These are phyloP conservation scores for Pichia deserticola DNA, from an alignment of 805 yeast genomes.

Conservation along the genomic window DNA sequence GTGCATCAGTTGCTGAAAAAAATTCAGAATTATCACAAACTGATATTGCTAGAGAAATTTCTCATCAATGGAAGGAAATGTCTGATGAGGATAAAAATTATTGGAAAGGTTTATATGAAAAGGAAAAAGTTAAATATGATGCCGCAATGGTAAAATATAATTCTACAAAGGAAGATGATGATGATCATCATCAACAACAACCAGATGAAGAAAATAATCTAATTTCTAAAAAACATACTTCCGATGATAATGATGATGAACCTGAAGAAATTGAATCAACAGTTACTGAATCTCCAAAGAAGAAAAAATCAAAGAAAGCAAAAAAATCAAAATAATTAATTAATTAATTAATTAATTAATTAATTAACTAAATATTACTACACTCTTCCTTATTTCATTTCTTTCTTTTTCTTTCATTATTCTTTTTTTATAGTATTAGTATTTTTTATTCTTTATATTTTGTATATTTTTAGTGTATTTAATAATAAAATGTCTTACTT, in stretches of 20 bases:
- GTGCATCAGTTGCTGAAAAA: constrained; percentile 65
- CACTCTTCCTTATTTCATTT: not conserved
- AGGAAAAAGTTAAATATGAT: constrained; percentile 33
- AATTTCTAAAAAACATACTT: not conserved
- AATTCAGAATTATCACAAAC: constrained; percentile 65
- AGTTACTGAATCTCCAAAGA: constrained; percentile 36
- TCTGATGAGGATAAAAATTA: constrained; percentile 60
- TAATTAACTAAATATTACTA: not conserved
- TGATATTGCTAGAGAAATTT: constrained; percentile 73
- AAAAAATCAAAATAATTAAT: not conserved
- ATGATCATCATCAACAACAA: not conserved
- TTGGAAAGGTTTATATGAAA: constrained; percentile 58
- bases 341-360: no score
- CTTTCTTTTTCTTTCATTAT: no score
- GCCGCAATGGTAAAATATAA: constrained; percentile 26
- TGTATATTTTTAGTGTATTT: no score
- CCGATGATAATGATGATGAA: not conserved
- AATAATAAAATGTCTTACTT: not conserved
- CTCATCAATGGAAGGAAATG: constrained; percentile 71
- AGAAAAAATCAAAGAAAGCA: constrained; percentile 34
- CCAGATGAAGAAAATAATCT: not conserved
- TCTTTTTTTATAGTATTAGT: no score
- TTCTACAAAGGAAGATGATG: not conserved
- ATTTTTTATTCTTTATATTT: no score
- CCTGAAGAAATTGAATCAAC: not conserved